A percentile compares a stretch with the other conserved stretches of the same genome.
Conservation (phyloP, 2,329 filamentous ascomycete genomes). For the Colletotrichum zoysiae region DNA sequence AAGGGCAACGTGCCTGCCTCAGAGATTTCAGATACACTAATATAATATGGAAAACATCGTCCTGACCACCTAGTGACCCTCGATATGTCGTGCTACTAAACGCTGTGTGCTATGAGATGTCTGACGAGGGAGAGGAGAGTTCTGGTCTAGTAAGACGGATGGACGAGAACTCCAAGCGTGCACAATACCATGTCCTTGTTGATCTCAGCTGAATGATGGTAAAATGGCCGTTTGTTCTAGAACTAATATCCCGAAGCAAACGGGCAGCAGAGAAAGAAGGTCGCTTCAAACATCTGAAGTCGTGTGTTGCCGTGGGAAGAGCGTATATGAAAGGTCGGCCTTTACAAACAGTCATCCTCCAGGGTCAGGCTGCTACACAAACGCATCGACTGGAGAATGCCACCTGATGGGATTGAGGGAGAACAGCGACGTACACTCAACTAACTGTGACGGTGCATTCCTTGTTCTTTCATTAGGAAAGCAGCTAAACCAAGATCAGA, state of each 20-base stretch:
- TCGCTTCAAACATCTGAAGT: too few relatives aligned
- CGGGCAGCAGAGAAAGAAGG: not conserved
- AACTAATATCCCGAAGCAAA: not conserved
- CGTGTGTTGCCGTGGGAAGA: not conserved
- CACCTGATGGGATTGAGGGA: not conserved
- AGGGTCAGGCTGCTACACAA: too few relatives aligned
- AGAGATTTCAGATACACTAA: too few relatives aligned
- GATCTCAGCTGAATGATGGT: not conserved
- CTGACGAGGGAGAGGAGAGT: slow-evolving; percentile 3
- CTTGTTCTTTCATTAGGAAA: not conserved
- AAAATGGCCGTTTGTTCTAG: not conserved
- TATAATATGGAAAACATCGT: too few relatives aligned
- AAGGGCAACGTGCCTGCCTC: too few relatives aligned
- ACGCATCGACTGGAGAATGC: not conserved
- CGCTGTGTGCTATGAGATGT: slow-evolving; percentile 11
- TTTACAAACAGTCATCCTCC: not conserved
- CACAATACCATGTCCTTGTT: not conserved
- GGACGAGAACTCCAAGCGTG: not conserved
- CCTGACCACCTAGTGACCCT: too few relatives aligned
- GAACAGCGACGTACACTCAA: not conserved
- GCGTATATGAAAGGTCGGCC: not conserved
- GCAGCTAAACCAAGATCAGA: too few relatives aligned
- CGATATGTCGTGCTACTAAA: too few relatives aligned
- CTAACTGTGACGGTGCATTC: not conserved
- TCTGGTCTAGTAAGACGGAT: not conserved